Conservation (phyloP, 73 alveolate genomes). For the Paramecium octaurelia region DNA sequence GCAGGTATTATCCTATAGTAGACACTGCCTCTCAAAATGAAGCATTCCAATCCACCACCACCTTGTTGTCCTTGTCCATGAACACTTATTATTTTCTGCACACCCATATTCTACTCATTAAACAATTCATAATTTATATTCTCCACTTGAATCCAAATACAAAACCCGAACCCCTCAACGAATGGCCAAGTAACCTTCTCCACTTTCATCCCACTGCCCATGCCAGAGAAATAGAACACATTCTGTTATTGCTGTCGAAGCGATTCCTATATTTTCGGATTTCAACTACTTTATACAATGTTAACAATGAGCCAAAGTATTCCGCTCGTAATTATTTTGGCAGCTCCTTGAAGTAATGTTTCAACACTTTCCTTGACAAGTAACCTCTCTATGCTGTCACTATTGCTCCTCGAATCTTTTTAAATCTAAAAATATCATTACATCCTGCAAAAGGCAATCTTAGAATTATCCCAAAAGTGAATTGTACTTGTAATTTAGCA, state of each 20-base stretch:
- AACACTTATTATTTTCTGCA: neutral
- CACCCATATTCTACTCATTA: neutral
- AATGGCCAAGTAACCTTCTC: constrained; percentile 41
- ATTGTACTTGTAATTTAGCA: neutral
- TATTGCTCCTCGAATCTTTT: constrained; percentile 27
- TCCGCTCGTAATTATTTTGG: neutral
- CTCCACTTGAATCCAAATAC: constrained; percentile 7
- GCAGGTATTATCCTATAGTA: constrained; percentile 2
- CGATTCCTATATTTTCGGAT: constrained; percentile 3
- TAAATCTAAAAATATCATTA: neutral
- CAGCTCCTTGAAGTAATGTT: neutral
- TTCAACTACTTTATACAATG: constrained; percentile 6
- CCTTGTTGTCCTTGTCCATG: constrained; percentile 7
- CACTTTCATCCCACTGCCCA: constrained; percentile 36
- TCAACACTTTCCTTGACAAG: neutral
- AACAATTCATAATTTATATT: neutral
- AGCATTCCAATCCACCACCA: constrained; percentile 31
- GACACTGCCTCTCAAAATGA: constrained; percentile 24
- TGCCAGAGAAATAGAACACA: neutral
- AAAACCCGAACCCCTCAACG: constrained; percentile 10
- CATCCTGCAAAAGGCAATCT: neutral
- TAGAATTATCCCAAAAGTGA: neutral
- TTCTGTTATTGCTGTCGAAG: neutral
- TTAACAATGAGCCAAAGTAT: neutral
- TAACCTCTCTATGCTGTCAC: neutral